Base-by-base conservation (phyloP, 2,329 filamentous ascomycete genomes). In the Lecanicillium sp. region DNA sequence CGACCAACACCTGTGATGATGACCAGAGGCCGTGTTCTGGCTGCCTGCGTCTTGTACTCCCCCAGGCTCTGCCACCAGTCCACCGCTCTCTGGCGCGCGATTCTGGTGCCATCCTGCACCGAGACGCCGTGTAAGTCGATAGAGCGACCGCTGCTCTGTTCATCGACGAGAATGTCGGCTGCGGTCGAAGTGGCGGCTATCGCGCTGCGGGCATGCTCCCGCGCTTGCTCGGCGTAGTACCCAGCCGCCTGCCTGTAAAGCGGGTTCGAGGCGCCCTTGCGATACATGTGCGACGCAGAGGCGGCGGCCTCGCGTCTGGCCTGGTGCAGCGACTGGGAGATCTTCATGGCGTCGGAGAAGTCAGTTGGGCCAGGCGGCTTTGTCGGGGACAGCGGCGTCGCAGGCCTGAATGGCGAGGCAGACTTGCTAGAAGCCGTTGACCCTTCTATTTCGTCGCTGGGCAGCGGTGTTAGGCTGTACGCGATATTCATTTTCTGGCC, bases 81-180 rank as follows among this genome's bases (percentile, higher is more conserved):
- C 54, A 77, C 73, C 0, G 86, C 84, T 30, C 75, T 76, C 39
- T 82, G 74, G 24, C 78, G 75, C 1, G 87, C 83, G 54, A 96
- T 95, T 3, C 87, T 75, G 24, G 90, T 81, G 2, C 86, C 91
- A 62, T 95, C 87, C 41, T 81, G 73, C 1, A 96, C 90, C 37
- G 76, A 82, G 5, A 95, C 81, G 5, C 89, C 88, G 62, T 97
- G 91, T 21, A 97, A 70, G 63, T 97, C 91, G 7, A 94, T 71
- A 17, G 74, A 69, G 1, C 66, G 71, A 2, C 62, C 51, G 0
- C 73, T 75, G 43, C 87, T 90, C 60, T 90, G 84, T 9, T 68
- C 61, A 10, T 82, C 74, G 1, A 91, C 90, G 3, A 84, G 72
- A 0, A 77, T 66, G 57, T 93, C 85, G 2, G 89, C 87, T 1